These are phyloP conservation scores for Metarhizium guizhouense DNA, from an alignment of 2,329 filamentous ascomycete species.

Conservation along the genomic window DNA sequence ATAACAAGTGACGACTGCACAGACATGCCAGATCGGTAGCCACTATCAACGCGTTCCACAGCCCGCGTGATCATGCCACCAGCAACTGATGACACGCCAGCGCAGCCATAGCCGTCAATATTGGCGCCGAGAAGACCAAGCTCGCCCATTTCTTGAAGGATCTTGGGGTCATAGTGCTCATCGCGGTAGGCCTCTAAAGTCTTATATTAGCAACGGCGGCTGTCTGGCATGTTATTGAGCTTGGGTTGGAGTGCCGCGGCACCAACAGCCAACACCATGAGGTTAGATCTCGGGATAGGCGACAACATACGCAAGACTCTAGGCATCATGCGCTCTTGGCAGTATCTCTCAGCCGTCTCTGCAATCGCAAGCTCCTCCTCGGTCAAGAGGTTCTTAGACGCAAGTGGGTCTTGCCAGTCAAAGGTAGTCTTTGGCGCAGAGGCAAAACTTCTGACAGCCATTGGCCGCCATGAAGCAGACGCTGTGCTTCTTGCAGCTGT, in stretches of 20 bases:
- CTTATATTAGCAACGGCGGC: background rate
- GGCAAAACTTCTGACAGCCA: conserved; percentile 24
- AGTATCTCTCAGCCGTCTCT: conserved; percentile 88
- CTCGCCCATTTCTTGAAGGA: conserved; percentile 86
- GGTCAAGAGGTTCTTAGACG: conserved; percentile 65
- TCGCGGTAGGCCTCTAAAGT: conserved; percentile 68
- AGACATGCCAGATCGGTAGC: conserved; percentile 87
- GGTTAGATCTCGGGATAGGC: background rate
- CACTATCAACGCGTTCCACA: conserved; percentile 84
- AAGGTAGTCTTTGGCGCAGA: conserved; percentile 40
- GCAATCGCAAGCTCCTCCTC: conserved; percentile 86
- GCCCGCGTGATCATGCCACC: conserved; percentile 85
- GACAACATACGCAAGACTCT: conserved; percentile 65
- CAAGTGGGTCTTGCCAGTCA: conserved; percentile 87
- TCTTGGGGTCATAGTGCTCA: conserved; percentile 77
- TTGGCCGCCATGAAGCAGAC: conserved; percentile 15
- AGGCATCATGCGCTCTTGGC: conserved; percentile 80
- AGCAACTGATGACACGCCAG: conserved; percentile 78
- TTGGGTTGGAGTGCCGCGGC: background rate
- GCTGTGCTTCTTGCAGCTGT: conserved; percentile 15
- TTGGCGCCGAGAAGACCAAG: conserved; percentile 80
- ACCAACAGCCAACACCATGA: background rate
- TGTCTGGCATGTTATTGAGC: background rate
- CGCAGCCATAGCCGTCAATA: conserved; percentile 81
- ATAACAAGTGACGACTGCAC: conserved; percentile 90